Conservation (phyloP, 179 eudicot genomes). For the Actinidia arguta region DNA sequence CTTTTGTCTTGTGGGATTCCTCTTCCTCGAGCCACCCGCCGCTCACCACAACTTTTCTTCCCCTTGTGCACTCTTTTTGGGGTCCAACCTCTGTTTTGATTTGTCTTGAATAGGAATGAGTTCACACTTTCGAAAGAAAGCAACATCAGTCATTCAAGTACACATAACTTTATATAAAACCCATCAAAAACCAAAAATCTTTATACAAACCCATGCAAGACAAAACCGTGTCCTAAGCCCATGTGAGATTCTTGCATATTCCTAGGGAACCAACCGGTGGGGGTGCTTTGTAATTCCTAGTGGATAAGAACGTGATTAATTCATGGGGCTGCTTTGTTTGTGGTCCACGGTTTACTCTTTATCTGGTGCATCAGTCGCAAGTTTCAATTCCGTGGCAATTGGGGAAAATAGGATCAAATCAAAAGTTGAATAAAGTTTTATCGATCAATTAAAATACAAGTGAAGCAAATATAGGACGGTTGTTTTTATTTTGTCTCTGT, state of each 20-base stretch:
- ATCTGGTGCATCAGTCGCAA: too few species aligned
- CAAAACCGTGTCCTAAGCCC: constrained; percentile 13
- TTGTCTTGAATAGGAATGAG: not conserved
- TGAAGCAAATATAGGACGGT: too few species aligned
- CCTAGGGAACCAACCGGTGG: constrained; percentile 18
- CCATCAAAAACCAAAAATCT: not conserved
- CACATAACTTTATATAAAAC: not conserved
- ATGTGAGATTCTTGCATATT: constrained; percentile 24
- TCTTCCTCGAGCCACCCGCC: constrained; percentile 79
- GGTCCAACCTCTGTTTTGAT: too few species aligned
- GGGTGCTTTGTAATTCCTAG: not conserved
- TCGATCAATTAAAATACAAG: too few species aligned
- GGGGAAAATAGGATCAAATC: too few species aligned
- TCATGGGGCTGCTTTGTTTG: not conserved
- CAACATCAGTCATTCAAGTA: not conserved
- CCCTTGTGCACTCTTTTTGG: not conserved
- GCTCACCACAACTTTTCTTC: constrained; percentile 23
- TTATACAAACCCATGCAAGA: not conserved
- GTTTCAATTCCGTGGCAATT: too few species aligned
- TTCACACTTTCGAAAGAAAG: constrained; percentile 12
- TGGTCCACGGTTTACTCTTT: not conserved
- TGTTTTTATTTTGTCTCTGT: too few species aligned
- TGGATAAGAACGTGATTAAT: constrained; percentile 15
- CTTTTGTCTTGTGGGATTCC: constrained; percentile 33
- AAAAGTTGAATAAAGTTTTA: too few species aligned